phyloP scores from a whole-genome alignment of 305 asterid species.

The Fraxinus albicans region DNA sequence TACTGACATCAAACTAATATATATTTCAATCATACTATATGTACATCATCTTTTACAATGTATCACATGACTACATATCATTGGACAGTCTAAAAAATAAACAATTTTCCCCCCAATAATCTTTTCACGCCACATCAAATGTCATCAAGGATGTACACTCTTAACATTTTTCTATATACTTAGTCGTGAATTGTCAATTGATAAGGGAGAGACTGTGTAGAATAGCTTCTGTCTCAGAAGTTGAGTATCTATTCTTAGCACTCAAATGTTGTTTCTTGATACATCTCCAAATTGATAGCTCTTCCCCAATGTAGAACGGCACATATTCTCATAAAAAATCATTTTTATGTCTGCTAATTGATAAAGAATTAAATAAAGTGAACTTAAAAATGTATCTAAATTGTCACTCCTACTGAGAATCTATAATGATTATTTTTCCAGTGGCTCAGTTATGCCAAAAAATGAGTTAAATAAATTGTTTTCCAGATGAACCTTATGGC shows the following conservation, averaged over 20 bases:
- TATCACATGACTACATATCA: no score
- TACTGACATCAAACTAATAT: no score
- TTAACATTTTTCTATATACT: no score
- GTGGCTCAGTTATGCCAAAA: neutral
- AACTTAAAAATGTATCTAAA: no score
- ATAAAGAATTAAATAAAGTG: neutral
- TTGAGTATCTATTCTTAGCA: neutral
- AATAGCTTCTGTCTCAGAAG: neutral
- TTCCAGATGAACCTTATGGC: conserved; percentile 46
- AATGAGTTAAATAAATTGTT: conserved; percentile 21
- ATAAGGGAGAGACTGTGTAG: neutral
- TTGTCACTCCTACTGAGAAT: neutral
- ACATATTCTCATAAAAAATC: neutral
- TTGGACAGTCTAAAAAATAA: no score
- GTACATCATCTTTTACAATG: no score
- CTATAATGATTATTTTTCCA: neutral
- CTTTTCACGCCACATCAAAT: no score
- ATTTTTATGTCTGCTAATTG: neutral
- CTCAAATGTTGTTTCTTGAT: conserved; percentile 5
- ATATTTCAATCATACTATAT: no score
- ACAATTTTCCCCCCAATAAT: no score
- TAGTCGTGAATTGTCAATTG: neutral
- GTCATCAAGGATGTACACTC: no score
- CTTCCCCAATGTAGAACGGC: conserved; percentile 5
- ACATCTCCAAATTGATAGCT: neutral